Evolutionary conservation across 2,329 filamentous ascomycete genomes (phyloP).

Genomic region (Metarhizium brunneum): DNA sequence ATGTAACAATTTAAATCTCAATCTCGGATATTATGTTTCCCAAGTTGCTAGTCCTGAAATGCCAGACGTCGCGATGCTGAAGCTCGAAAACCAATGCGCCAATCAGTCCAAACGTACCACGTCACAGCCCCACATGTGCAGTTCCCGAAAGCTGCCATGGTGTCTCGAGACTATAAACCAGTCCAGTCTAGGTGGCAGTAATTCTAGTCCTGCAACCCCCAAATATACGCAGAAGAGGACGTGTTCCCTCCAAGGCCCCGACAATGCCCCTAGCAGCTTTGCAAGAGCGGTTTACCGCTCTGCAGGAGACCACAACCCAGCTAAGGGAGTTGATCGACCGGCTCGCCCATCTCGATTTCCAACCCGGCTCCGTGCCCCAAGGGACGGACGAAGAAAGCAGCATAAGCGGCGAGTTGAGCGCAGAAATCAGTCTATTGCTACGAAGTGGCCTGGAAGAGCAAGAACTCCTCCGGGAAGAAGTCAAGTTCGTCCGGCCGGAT

Average conservation of each 20-base stretch:
- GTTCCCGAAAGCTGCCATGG: neutral
- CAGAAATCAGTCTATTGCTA: slow-evolving; percentile 71
- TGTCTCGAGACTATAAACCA: neutral
- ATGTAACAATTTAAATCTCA: too few species aligned
- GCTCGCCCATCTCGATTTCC: slow-evolving; percentile 48
- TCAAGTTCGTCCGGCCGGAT: slow-evolving; percentile 53
- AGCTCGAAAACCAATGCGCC: neutral
- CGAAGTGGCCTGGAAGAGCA: slow-evolving; percentile 76
- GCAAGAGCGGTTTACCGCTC: slow-evolving; percentile 48
- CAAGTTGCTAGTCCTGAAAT: too few species aligned
- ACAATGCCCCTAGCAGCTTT: slow-evolving; percentile 47
- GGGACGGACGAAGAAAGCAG: slow-evolving; percentile 39
- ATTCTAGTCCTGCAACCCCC: neutral
- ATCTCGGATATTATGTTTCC: too few species aligned
- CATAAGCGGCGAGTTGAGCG: slow-evolving; percentile 60
- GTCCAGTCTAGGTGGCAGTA: too few species aligned
- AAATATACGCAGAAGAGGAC: neutral
- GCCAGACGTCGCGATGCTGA: neutral
- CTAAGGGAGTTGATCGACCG: slow-evolving; percentile 50
- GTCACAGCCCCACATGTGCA: neutral
- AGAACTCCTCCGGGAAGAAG: slow-evolving; percentile 70
- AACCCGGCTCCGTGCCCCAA: slow-evolving; percentile 47
- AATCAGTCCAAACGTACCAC: neutral
- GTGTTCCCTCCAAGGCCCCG: neutral
- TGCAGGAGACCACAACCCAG: slow-evolving; percentile 53